Percentiles rank a stretch among this genome's conserved stretches.
phyloP scores from a whole-genome alignment of 2,329 filamentous ascomycete genomes.

The Phyllosticta capitalensis region DNA sequence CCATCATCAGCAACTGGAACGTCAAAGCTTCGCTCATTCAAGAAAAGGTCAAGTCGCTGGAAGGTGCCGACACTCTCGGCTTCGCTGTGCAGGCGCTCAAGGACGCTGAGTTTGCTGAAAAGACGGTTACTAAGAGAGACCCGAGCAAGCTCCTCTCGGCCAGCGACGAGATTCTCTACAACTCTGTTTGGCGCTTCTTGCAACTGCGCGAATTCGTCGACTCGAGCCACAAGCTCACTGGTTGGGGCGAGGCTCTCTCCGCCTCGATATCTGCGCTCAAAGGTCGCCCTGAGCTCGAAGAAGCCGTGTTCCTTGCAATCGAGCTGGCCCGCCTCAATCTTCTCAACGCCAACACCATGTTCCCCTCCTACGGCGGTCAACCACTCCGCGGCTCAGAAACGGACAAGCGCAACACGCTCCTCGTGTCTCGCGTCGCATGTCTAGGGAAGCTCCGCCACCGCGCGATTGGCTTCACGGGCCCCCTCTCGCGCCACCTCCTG shows the following conservation, averaged over 20 bases:
- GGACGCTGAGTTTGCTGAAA: slow-evolving; percentile 58
- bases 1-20: slow-evolving; percentile 58
- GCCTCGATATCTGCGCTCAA: slow-evolving; percentile 57
- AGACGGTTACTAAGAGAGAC: slow-evolving; percentile 54
- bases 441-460: slow-evolving; percentile 75
- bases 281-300: slow-evolving; percentile 52
- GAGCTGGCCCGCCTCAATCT: slow-evolving; percentile 75
- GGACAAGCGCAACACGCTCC: slow-evolving; percentile 66
- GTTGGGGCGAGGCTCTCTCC: slow-evolving; percentile 73
- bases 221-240: slow-evolving; percentile 66
- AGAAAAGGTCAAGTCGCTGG: slow-evolving; percentile 23
- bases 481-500: slow-evolving; percentile 80
- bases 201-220: slow-evolving; percentile 82
- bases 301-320: slow-evolving; percentile 72
- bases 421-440: slow-evolving; percentile 80
- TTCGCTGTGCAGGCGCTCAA: slow-evolving; percentile 50
- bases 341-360: slow-evolving; percentile 62
- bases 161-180: slow-evolving; percentile 62
- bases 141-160: slow-evolving; percentile 40
- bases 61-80: slow-evolving; percentile 32
- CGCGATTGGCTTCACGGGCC: slow-evolving; percentile 84
- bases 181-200: slow-evolving; percentile 80
- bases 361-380: slow-evolving; percentile 46
- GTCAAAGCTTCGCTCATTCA: slow-evolving; percentile 52
- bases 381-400: slow-evolving; percentile 55